phyloP scores from a whole-genome alignment of 192 early-diverging fungal species.

The Coemansia sp. region DNA sequence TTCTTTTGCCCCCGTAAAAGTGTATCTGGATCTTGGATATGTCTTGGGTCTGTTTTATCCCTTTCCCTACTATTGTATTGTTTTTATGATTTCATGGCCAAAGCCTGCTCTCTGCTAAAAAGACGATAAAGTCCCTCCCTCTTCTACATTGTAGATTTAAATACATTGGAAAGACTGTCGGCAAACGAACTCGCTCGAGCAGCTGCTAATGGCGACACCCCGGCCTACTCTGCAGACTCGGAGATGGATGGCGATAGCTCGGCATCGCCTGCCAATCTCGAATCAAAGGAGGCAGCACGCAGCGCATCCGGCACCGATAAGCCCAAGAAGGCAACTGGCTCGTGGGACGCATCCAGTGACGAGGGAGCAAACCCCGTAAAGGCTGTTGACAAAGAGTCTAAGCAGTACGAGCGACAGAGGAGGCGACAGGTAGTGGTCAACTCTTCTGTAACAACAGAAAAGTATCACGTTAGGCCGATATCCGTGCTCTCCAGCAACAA shows the following conservation, averaged over 20 bases:
- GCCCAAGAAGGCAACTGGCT: not conserved
- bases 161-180: conserved; percentile 22
- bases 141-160: conserved; percentile 16
- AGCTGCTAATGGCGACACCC: conserved; percentile 15
- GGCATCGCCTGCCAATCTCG: conserved; percentile 3
- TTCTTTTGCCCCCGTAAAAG: not conserved
- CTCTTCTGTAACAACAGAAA: conserved; percentile 26
- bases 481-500: conserved; percentile 2
- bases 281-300: not conserved
- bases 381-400: not conserved
- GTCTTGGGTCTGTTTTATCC: too few species aligned
- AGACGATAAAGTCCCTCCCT: not conserved
- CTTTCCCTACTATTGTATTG: too few species aligned
- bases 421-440: conserved; percentile 32
- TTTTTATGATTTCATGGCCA: too few species aligned
- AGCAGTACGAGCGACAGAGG: conserved; percentile 28
- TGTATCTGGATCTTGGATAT: too few species aligned
- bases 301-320: not conserved
- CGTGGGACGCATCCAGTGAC: conserved; percentile 43
- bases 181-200: conserved; percentile 6
- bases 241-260: conserved; percentile 39
- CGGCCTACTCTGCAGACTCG: conserved; percentile 40
- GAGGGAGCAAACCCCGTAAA: conserved; percentile 1
- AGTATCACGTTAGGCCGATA: conserved; percentile 35
- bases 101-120: too few species aligned